These are phyloP conservation scores for Trichophyton verrucosum DNA, from an alignment of 2,329 filamentous ascomycete genomes.

Conservation along the genomic window DNA sequence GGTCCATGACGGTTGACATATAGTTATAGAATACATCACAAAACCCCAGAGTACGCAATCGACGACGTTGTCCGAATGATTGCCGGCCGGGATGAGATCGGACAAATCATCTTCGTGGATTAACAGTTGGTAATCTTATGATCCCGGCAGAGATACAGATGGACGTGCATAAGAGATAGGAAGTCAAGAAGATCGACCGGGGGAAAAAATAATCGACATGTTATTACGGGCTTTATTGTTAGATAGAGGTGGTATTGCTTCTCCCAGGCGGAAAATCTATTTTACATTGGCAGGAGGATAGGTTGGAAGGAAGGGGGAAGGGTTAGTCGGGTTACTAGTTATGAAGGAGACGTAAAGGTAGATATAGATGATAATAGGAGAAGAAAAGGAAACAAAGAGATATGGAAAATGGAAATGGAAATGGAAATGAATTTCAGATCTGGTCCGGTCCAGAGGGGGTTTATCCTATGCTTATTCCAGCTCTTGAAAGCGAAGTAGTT, in stretches of 20 bases:
- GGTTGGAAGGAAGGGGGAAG: constrained; percentile 18
- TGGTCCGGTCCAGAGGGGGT: not conserved
- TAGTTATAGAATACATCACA: not conserved
- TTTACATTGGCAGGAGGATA: constrained; percentile 11
- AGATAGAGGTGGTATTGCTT: not conserved
- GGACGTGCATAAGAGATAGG: too few species aligned
- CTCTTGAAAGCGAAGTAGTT: not conserved
- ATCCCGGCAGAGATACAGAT: not conserved
- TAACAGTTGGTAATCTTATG: not conserved
- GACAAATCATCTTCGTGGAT: not conserved
- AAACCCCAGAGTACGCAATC: not conserved
- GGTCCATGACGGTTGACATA: not conserved
- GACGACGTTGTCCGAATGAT: not conserved
- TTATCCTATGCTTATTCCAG: constrained; percentile 11
- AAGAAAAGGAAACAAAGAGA: constrained; percentile 13
- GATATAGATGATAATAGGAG: constrained; percentile 17
- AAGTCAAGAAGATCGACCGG: too few species aligned
- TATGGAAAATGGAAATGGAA: not conserved
- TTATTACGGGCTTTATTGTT: not conserved
- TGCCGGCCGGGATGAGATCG: not conserved
- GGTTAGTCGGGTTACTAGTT: constrained; percentile 2
- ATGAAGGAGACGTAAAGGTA: not conserved
- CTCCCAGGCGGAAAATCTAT: not conserved
- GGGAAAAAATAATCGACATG: not conserved
- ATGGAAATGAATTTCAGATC: constrained; percentile 5